These are phyloP conservation scores for Bipolaris victoriae DNA, from an alignment of 2,329 filamentous ascomycete species.

Conservation along the genomic window DNA sequence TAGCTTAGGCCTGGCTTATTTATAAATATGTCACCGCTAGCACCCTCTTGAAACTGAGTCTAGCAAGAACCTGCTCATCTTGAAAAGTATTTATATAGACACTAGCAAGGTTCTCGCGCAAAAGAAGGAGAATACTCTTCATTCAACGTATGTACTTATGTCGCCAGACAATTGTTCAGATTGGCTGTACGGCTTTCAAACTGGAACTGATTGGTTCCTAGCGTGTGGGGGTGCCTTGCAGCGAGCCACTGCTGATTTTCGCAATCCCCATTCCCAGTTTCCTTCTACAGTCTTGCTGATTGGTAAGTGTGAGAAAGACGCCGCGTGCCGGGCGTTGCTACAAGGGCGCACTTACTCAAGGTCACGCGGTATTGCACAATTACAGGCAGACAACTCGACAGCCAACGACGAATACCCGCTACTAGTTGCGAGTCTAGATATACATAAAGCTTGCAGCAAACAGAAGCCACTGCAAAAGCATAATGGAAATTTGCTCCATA, in stretches of 20 bases:
- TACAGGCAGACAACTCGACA: slow-evolving; percentile 5
- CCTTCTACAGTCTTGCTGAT: slow-evolving; percentile 18
- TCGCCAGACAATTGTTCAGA: neutral
- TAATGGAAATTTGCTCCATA: neutral
- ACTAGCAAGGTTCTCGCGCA: neutral
- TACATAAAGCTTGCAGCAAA: slow-evolving; percentile 6
- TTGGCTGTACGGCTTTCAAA: slow-evolving; percentile 19
- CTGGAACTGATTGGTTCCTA: slow-evolving; percentile 17
- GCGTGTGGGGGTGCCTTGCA: slow-evolving; percentile 5
- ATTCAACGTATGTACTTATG: slow-evolving; percentile 6
- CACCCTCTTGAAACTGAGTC: neutral
- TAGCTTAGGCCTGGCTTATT: neutral
- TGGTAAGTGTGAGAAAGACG: slow-evolving; percentile 7
- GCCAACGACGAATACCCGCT: slow-evolving; percentile 10
- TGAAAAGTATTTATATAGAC: slow-evolving; percentile 9
- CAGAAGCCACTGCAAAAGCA: slow-evolving; percentile 2
- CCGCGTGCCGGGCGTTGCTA: slow-evolving; percentile 6
- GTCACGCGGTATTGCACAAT: slow-evolving; percentile 10
- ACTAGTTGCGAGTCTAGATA: slow-evolving; percentile 13
- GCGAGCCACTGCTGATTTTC: slow-evolving; percentile 4
- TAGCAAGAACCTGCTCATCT: no score
- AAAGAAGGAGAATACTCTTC: neutral
- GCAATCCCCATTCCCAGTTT: slow-evolving; percentile 6
- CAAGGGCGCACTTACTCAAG: neutral
- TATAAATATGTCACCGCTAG: slow-evolving; percentile 8